phyloP scores from a whole-genome alignment of 2,329 filamentous ascomycete genomes.

The Zasmidium citrigriseum region DNA sequence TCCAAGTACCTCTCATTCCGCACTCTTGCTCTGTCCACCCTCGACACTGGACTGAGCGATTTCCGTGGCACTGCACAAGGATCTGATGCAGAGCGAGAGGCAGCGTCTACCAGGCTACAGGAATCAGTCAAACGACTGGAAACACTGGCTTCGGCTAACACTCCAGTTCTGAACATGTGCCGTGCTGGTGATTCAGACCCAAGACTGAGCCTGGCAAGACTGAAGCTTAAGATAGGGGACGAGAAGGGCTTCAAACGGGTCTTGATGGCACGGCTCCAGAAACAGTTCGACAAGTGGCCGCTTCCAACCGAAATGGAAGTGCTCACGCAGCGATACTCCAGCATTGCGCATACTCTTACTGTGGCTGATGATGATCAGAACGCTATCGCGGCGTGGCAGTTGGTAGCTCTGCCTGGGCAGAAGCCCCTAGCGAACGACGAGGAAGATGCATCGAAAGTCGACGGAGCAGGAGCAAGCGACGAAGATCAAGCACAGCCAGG shows the following conservation, averaged over 20 bases:
- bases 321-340: background rate
- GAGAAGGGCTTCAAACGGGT: background rate
- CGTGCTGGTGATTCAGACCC: background rate
- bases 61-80: background rate
- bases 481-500: background rate
- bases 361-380: background rate
- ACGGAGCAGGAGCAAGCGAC: background rate
- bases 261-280: background rate
- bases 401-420: background rate
- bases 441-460: background rate
- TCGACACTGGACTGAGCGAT: background rate
- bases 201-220: background rate
- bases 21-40: background rate
- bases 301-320: background rate
- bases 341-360: background rate
- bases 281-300: background rate
- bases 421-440: background rate
- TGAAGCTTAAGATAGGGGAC: background rate
- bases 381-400: slow-evolving; percentile 1
- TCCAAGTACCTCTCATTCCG: too few species aligned
- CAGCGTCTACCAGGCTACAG: background rate
- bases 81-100: background rate
- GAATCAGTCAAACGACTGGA: background rate
- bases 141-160: background rate
- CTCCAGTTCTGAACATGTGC: background rate